Evolutionary conservation across 2,329 filamentous ascomycete genomes (phyloP), one percentile per base, ranked within the genome.

Genomic region (Diaporthe vexans): DNA sequence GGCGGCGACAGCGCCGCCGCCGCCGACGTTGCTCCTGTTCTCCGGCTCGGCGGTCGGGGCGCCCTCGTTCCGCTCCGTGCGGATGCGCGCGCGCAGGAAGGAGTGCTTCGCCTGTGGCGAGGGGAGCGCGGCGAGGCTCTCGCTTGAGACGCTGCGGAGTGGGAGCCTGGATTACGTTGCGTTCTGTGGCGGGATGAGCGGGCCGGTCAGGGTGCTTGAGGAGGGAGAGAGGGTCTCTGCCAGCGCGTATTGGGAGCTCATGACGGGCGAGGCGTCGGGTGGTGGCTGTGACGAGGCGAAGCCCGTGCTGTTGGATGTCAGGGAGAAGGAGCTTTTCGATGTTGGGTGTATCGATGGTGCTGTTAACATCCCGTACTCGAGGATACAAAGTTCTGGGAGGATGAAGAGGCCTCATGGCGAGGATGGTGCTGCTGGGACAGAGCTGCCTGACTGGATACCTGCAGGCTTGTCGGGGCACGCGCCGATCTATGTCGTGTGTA

Each of bases 291-390:
- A 43, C 40, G 77, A 80, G 2, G 43, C 33, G 3, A 10, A 7
- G 13, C 91, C 93, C 71, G 80, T 94, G 0, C 83, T 98, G 2
- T 82, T 98, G 3, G 97, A 98, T 77, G 95, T 97, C 1, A 89
- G 97, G 2, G 95, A 97, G 78, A 91, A 91, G 78, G 94, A 95
- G 37, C 94, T 98, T 75, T 98, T 94, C 77, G 92, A 93, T 21
- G 91, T 98, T 58, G 95, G 93, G 76, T 91, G 88, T 75, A 86
- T 99, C 10, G 86, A 91, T 0, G 93, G 93, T 0, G 94, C 94
- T 35, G 84, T 97, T 68, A 98, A 95, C 78, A 82, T 95, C 0
- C 94, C 91, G 0, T 94, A 93, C 79, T 93, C 91, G 17, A 86
- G 83, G 75, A 77, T 79, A 17, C 77, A 80, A 61, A 79, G 75